Conservation (phyloP, 2,329 filamentous ascomycete species). For the Cladosporium sp. region DNA sequence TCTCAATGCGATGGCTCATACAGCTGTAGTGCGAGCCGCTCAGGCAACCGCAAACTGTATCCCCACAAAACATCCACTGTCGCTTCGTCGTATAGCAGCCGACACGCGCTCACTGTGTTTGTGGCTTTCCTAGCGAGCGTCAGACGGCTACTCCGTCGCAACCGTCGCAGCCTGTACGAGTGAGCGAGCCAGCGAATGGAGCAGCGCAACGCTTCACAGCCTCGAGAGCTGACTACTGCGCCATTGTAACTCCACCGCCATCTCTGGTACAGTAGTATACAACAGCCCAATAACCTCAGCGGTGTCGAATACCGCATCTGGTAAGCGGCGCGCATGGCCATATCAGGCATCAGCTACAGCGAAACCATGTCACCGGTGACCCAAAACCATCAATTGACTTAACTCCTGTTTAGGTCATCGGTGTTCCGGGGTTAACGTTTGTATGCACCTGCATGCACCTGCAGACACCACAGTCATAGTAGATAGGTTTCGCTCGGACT, state of each 20-base stretch:
- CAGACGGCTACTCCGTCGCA: constrained; percentile 15
- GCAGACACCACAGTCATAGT: constrained; percentile 13
- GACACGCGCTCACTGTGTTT: constrained; percentile 3
- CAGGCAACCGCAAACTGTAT: constrained; percentile 19
- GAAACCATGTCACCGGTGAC: constrained; percentile 17
- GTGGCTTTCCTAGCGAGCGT: constrained; percentile 4
- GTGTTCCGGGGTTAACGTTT: constrained; percentile 11
- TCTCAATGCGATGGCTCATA: constrained; percentile 10
- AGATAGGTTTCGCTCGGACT: constrained; percentile 2
- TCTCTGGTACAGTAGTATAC: not conserved
- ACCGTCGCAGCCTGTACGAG: constrained; percentile 10
- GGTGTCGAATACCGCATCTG: constrained; percentile 15
- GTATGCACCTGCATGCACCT: not conserved
- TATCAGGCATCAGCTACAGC: constrained; percentile 14
- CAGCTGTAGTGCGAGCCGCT: not conserved
- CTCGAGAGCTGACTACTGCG: constrained; percentile 17
- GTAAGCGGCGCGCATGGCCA: constrained; percentile 1
- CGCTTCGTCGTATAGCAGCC: constrained; percentile 14
- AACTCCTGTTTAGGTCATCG: constrained; percentile 9
- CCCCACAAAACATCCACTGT: not conserved
- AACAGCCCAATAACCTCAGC: constrained; percentile 1
- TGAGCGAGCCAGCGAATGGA: constrained; percentile 4
- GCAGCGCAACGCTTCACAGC: constrained; percentile 12
- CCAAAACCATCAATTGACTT: not conserved
- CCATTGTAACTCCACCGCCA: constrained; percentile 11